A percentile compares a stretch with the other conserved stretches of the same genome.
phyloP scores from a whole-genome alignment of 202 grass and related monocot species.

The Schoenoplectus tabernaemontani region DNA sequence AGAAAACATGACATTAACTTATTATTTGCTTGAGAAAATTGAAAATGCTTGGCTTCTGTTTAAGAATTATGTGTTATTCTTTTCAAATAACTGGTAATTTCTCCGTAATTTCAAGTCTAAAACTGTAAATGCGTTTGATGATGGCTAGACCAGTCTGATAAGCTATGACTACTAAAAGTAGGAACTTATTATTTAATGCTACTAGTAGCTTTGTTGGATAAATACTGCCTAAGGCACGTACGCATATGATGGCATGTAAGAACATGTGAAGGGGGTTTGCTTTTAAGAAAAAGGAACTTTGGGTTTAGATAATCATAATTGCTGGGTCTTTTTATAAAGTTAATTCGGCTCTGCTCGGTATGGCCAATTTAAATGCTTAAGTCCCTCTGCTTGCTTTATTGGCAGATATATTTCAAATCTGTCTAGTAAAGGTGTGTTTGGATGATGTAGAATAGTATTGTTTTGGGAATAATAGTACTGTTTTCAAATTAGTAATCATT shows the following conservation, averaged over 20 bases:
- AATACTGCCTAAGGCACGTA: conserved; percentile 5
- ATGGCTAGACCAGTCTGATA: background rate
- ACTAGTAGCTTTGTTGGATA: background rate
- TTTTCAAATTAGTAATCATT: too few relatives aligned
- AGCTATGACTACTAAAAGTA: background rate
- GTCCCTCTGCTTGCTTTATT: background rate
- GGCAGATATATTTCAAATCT: background rate
- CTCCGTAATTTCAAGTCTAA: background rate
- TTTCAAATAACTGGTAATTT: background rate
- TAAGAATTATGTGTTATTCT: background rate
- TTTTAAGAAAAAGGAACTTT: conserved; percentile 22
- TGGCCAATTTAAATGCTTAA: conserved; percentile 1
- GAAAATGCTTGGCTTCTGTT: background rate
- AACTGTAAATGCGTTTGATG: background rate
- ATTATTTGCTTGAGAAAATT: background rate
- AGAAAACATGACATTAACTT: background rate
- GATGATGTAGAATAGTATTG: too few relatives aligned
- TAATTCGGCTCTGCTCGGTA: background rate
- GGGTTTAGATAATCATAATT: conserved; percentile 20
- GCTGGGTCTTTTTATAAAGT: conserved; percentile 17
- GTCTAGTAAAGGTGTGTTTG: too few relatives aligned
- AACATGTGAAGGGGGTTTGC: conserved; percentile 7
- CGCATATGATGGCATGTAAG: conserved; percentile 7
- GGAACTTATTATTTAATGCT: background rate
- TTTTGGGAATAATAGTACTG: too few relatives aligned